Evolutionary conservation across 352 stramenopile species (phyloP).

Genomic region (Globisporangium takayamanum): DNA sequence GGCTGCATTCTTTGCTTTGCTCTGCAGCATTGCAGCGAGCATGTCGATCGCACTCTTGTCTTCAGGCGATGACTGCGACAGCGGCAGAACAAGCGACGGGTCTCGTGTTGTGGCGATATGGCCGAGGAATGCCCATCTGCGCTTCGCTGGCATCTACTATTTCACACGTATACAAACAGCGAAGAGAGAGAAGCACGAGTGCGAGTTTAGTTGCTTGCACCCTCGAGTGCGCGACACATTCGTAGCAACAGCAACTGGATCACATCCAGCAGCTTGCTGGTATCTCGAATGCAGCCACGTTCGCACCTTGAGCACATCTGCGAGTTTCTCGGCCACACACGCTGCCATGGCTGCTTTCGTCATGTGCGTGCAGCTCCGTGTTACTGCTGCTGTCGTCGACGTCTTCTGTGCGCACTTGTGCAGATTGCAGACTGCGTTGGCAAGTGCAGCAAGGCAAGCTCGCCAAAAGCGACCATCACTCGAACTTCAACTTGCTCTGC

Average conservation of each 20-base stretch:
- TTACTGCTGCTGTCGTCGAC: neutral
- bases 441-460: conserved; percentile 4
- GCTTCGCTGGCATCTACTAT: conserved; percentile 5
- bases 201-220: too few species aligned
- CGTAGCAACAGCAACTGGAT: neutral
- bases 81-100: conserved; percentile 2
- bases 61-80: neutral
- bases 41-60: conserved; percentile 1
- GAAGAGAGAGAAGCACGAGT: too few species aligned
- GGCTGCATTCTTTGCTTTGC: conserved; percentile 16
- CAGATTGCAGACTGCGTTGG: conserved; percentile 1
- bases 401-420: neutral
- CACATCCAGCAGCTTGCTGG: too few species aligned
- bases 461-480: conserved; percentile 3
- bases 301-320: conserved; percentile 10
- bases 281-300: neutral
- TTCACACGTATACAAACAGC: too few species aligned
- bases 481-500: conserved; percentile 4
- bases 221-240: neutral
- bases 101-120: conserved; percentile 3
- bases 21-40: conserved; percentile 15
- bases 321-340: conserved; percentile 1
- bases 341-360: neutral
- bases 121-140: conserved; percentile 10
- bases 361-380: neutral